These are phyloP conservation scores for Heterobasidion occidentale DNA, from an alignment of 1,284 basidiomycete genomes.

Conservation along the genomic window DNA sequence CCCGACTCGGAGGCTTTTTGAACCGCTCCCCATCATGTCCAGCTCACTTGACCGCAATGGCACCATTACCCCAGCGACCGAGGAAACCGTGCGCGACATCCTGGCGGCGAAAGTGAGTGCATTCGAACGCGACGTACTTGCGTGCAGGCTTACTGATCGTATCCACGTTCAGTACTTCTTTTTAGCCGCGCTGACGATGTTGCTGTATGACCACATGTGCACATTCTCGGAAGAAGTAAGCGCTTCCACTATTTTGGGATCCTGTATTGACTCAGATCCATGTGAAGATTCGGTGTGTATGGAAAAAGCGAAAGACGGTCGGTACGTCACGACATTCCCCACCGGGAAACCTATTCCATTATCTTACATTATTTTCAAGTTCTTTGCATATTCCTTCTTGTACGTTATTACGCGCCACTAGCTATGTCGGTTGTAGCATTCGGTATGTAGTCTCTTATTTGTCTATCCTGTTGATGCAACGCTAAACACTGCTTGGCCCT, in stretches of 20 bases:
- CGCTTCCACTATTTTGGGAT: too few species aligned
- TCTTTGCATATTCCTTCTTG: constrained; percentile 11
- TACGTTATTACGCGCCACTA: constrained; percentile 11
- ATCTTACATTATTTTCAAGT: constrained; percentile 1
- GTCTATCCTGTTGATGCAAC: neutral
- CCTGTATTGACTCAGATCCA: too few species aligned
- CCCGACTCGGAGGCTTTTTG: neutral
- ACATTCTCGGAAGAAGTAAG: constrained; percentile 10
- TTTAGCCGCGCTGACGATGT: constrained; percentile 7
- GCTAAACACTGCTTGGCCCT: too few species aligned
- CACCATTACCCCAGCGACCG: neutral
- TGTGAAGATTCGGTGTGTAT: constrained; percentile 1
- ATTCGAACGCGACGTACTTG: neutral
- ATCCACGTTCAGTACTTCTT: constrained; percentile 9
- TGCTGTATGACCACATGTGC: constrained; percentile 11
- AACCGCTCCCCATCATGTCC: neutral
- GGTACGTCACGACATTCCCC: constrained; percentile 2
- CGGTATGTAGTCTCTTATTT: constrained; percentile 3
- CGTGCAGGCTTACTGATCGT: neutral
- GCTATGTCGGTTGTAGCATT: constrained; percentile 10
- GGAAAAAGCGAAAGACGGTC: constrained; percentile 12
- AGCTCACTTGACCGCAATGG: neutral
- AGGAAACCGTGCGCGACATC: neutral
- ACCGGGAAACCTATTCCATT: neutral
- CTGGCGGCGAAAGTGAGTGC: neutral